Percentiles rank a stretch among this genome's conserved stretches.
phyloP scores from a whole-genome alignment of 2,329 filamentous ascomycete species.

The Exophiala spinifera region DNA sequence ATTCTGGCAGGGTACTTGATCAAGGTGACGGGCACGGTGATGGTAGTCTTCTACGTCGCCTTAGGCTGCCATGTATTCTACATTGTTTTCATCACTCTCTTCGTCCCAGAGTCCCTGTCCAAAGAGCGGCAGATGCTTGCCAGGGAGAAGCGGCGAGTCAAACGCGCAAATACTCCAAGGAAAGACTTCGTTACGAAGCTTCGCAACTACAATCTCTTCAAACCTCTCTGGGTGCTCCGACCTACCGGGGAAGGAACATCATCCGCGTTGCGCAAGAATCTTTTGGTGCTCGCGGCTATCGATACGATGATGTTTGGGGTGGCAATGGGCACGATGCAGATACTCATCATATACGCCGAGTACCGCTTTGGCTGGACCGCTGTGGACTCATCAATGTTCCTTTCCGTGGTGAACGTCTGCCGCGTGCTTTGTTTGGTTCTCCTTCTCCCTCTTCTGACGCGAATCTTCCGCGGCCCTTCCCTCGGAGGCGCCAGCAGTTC shows the following conservation, averaged over 20 bases:
- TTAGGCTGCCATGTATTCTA: constrained; percentile 71
- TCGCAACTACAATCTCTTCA: constrained; percentile 64
- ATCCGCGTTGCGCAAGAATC: constrained; percentile 66
- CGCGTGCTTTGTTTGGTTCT: constrained; percentile 74
- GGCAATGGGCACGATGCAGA: constrained; percentile 74
- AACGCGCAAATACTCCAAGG: constrained; percentile 36
- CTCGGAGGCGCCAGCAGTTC: constrained; percentile 16
- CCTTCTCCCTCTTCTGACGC: constrained; percentile 72
- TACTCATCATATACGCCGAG: constrained; percentile 79
- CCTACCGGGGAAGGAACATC: constrained; percentile 65
- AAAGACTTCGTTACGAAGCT: constrained; percentile 40
- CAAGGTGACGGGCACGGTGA: constrained; percentile 67
- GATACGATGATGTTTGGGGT: constrained; percentile 81
- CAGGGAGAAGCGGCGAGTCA: constrained; percentile 61
- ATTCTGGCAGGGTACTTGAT: constrained; percentile 77
- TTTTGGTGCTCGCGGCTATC: constrained; percentile 74
- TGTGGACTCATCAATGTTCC: constrained; percentile 73
- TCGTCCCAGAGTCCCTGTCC: constrained; percentile 82
- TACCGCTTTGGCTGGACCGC: constrained; percentile 79
- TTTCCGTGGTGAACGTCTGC: constrained; percentile 73
- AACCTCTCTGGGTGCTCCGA: constrained; percentile 72
- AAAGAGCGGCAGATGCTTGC: constrained; percentile 67
- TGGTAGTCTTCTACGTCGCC: constrained; percentile 82
- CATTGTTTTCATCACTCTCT: constrained; percentile 65
- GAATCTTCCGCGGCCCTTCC: constrained; percentile 60